Evolutionary conservation across 139 green algal species (phyloP).

Genomic region (Trebouxia sp.): DNA sequence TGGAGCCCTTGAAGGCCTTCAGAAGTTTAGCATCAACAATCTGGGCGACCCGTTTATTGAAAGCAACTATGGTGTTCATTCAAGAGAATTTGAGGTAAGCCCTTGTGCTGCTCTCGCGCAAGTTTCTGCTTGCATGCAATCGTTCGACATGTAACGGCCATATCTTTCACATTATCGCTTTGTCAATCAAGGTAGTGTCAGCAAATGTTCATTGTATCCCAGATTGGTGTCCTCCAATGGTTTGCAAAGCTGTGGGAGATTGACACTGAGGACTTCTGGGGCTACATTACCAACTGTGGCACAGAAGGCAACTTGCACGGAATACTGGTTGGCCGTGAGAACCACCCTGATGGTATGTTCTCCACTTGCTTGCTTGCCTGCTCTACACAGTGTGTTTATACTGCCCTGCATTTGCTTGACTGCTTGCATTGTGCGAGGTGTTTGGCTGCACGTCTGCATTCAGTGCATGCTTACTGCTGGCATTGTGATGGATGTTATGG

Average conservation of each 20-base stretch:
- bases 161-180: too few species aligned
- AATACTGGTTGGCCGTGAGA: constrained; percentile 90
- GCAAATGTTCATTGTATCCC: not conserved
- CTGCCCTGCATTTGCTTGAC: not conserved
- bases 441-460: too few species aligned
- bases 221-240: constrained; percentile 96
- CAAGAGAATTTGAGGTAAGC: constrained; percentile 79
- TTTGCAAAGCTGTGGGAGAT: constrained; percentile 98
- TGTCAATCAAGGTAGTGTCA: not conserved
- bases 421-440: too few species aligned
- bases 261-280: constrained; percentile 90
- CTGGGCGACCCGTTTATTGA: constrained; percentile 97
- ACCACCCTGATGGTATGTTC: constrained; percentile 73
- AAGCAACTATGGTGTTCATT: constrained; percentile 96
- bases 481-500: too few species aligned
- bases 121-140: too few species aligned
- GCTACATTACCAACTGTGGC: constrained; percentile 98
- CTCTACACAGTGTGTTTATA: too few species aligned
- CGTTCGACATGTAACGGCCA: too few species aligned
- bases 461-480: too few species aligned
- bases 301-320: constrained; percentile 98
- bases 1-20: constrained; percentile 80
- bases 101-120: not conserved
- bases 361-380: too few species aligned
- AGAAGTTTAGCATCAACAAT: constrained; percentile 97